Conservation (phyloP, 2,329 filamentous ascomycete genomes). For the Fusarium falciforme region DNA sequence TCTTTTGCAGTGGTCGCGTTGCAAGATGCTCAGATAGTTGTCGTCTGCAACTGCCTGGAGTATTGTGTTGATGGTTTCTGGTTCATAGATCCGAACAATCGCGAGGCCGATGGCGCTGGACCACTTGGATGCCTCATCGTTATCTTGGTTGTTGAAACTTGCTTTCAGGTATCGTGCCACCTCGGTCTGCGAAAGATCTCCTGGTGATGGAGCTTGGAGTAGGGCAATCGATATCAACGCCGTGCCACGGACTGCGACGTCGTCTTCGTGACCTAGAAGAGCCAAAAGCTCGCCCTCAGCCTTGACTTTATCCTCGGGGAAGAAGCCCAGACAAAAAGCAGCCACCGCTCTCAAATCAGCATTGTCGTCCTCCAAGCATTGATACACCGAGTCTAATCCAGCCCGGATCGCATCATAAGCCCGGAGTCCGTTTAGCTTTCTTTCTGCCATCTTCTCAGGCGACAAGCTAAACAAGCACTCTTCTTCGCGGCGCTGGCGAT, state of each 20-base stretch:
- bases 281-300: not conserved
- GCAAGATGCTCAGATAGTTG: not conserved
- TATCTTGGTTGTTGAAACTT: not conserved
- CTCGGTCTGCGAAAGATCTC: not conserved
- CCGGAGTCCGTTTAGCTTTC: not conserved
- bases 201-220: not conserved
- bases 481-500: not conserved
- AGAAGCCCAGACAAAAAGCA: not conserved
- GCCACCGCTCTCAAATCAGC: not conserved
- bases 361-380: not conserved
- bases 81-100: not conserved
- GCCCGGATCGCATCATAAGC: not conserved
- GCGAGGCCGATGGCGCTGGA: not conserved
- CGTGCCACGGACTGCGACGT: not conserved
- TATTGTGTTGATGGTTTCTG: not conserved
- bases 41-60: not conserved
- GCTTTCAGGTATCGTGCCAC: not conserved
- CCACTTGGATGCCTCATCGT: not conserved
- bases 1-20: not conserved
- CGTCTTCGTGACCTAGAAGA: not conserved
- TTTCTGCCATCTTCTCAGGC: not conserved
- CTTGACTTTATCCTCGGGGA: not conserved
- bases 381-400: not conserved
- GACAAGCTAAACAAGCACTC: not conserved
- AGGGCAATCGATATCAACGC: not conserved